phyloP scores from a whole-genome alignment of 2,329 filamentous ascomycete species.

The Teratosphaeria pseudoeucalypti region DNA sequence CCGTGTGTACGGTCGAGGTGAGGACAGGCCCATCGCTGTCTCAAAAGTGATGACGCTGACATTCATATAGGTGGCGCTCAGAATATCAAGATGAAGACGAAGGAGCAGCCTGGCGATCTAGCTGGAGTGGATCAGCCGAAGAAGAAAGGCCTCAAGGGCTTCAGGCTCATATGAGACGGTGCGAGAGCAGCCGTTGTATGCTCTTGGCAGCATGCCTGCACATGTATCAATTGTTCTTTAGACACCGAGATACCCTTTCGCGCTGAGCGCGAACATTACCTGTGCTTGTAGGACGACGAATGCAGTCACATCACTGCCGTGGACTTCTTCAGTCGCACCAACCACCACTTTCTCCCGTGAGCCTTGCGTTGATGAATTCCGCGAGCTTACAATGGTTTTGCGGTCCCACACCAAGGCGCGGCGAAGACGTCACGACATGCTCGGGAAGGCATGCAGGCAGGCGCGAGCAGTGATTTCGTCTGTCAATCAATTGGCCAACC shows the following conservation, averaged over 20 bases:
- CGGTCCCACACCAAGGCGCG: no score
- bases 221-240: neutral
- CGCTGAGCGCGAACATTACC: neutral
- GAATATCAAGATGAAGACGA: slow-evolving; percentile 42
- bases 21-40: slow-evolving; percentile 14
- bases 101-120: slow-evolving; percentile 19
- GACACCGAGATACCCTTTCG: neutral
- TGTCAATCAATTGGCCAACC: no score
- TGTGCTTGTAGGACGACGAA: neutral
- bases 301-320: no score
- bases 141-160: slow-evolving; percentile 31
- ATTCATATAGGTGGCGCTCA: slow-evolving; percentile 37
- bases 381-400: no score
- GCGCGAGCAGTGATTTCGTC: no score
- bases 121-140: slow-evolving; percentile 25
- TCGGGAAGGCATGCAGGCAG: no score
- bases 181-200: neutral
- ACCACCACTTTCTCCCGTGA: no score
- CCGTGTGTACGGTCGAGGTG: slow-evolving; percentile 46
- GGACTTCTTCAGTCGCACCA: neutral
- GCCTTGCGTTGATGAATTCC: no score
- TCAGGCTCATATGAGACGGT: slow-evolving; percentile 16
- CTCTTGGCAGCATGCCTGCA: neutral
- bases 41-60: neutral
- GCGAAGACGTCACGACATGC: no score